These are phyloP conservation scores for Calycina marina DNA, from an alignment of 2,329 filamentous ascomycete genomes.

Conservation along the genomic window DNA sequence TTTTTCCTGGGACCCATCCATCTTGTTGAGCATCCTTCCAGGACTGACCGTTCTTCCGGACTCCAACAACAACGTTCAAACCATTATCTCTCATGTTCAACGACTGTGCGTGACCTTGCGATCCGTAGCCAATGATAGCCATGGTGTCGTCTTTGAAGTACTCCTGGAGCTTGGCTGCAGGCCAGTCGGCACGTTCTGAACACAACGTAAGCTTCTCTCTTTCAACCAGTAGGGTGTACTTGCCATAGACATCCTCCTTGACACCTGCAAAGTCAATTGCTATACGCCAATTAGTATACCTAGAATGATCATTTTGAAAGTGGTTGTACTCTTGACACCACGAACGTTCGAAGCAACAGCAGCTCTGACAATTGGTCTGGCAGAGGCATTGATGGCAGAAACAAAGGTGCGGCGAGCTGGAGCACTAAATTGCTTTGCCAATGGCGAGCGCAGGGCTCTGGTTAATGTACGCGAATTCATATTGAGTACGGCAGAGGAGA, in stretches of 20 bases:
- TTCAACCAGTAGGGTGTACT: constrained; percentile 21
- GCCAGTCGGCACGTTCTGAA: constrained; percentile 94
- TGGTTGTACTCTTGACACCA: constrained; percentile 96
- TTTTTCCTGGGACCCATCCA: constrained; percentile 96
- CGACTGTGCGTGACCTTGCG: constrained; percentile 96
- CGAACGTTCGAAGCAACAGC: constrained; percentile 43
- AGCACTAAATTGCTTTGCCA: constrained; percentile 48
- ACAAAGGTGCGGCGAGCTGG: constrained; percentile 48
- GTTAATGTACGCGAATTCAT: constrained; percentile 70
- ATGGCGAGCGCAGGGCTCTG: constrained; percentile 47
- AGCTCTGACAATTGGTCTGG: constrained; percentile 35
- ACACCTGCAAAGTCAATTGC: constrained; percentile 90
- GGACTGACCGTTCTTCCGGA: constrained; percentile 94
- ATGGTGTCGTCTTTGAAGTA: constrained; percentile 99
- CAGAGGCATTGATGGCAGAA: constrained; percentile 40
- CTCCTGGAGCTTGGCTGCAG: constrained; percentile 94
- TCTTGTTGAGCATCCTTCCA: constrained; percentile 97
- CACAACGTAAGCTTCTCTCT: constrained; percentile 9
- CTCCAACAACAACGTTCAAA: constrained; percentile 96
- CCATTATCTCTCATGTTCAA: constrained; percentile 99
- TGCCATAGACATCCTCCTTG: constrained; percentile 91
- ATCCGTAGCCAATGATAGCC: constrained; percentile 95
- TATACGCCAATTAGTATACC: no score
- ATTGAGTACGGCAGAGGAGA: no score
- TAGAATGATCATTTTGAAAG: no score